Percentiles rank a stretch among this genome's conserved stretches.
These are phyloP conservation scores for Boletus edulis DNA, from an alignment of 768 basidiomycete genomes.

Conservation along the genomic window DNA sequence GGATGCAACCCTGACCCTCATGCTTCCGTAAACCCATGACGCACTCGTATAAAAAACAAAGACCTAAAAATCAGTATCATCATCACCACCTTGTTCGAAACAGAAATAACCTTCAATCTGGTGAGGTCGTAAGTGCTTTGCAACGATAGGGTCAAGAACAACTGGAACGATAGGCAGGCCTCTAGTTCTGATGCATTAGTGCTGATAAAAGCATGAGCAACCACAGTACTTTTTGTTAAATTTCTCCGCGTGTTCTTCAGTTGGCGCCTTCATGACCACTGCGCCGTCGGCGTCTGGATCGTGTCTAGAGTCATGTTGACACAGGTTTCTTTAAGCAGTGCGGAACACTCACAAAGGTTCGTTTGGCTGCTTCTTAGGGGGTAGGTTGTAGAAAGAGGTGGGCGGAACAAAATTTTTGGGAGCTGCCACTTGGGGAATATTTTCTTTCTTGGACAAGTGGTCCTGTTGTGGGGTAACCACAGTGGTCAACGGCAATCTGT, in stretches of 20 bases:
- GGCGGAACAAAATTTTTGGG: slow-evolving; percentile 46
- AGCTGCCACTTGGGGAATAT: slow-evolving; percentile 11
- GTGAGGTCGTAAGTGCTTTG: slow-evolving; percentile 76
- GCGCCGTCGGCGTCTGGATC: slow-evolving; percentile 76
- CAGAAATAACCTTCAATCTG: slow-evolving; percentile 72
- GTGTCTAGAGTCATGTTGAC: slow-evolving; percentile 45
- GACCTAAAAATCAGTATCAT: slow-evolving; percentile 41
- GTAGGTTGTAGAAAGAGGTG: slow-evolving; percentile 59
- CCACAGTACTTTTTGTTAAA: slow-evolving; percentile 65
- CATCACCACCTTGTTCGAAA: background rate
- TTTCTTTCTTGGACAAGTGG: slow-evolving; percentile 18
- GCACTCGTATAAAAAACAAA: slow-evolving; percentile 91
- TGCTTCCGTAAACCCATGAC: slow-evolving; percentile 93
- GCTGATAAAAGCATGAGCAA: slow-evolving; percentile 2
- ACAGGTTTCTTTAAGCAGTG: background rate
- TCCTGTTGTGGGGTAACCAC: slow-evolving; percentile 2
- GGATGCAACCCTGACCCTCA: slow-evolving; percentile 90
- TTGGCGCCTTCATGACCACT: slow-evolving; percentile 82
- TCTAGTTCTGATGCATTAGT: slow-evolving; percentile 36
- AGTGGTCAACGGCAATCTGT: slow-evolving; percentile 14
- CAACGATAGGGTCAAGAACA: slow-evolving; percentile 86
- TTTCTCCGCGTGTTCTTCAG: slow-evolving; percentile 58
- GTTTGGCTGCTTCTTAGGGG: slow-evolving; percentile 29
- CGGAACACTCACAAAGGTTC: slow-evolving; percentile 18
- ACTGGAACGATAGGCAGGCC: slow-evolving; percentile 68